Evolutionary conservation across 768 basidiomycete genomes (phyloP).

Genomic region (Flagelloscypha sp.): DNA sequence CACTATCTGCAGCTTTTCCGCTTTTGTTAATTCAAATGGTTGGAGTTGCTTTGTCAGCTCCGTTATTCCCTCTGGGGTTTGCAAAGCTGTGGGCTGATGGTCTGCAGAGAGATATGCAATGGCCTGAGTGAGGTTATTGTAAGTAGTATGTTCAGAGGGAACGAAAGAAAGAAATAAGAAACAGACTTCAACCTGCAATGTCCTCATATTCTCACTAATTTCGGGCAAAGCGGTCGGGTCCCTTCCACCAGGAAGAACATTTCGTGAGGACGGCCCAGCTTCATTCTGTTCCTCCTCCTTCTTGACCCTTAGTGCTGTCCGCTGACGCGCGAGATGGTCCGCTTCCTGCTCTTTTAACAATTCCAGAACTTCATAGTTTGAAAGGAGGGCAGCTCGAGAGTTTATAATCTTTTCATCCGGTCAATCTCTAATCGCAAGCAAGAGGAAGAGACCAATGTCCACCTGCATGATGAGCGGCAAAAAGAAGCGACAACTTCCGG

Average conservation of each 20-base stretch:
- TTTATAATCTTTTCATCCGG: constrained; percentile 47
- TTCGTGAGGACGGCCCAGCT: constrained; percentile 22
- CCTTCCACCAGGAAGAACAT: constrained; percentile 16
- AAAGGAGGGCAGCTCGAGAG: constrained; percentile 69
- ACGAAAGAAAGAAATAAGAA: not conserved
- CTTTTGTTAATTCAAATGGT: constrained; percentile 71
- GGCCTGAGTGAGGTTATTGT: constrained; percentile 41
- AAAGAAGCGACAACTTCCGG: too few species aligned
- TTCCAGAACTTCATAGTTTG: constrained; percentile 79
- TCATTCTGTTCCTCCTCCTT: constrained; percentile 69
- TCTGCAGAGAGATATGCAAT: constrained; percentile 77
- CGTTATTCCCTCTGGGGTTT: constrained; percentile 57
- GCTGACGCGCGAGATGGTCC: constrained; percentile 63
- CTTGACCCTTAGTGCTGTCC: constrained; percentile 63
- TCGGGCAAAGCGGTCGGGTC: constrained; percentile 40
- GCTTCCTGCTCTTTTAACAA: constrained; percentile 70
- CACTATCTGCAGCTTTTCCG: constrained; percentile 88
- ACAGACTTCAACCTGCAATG: constrained; percentile 76
- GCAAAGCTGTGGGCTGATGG: constrained; percentile 58
- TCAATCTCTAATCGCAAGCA: not conserved
- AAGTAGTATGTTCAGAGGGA: constrained; percentile 2
- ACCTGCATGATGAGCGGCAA: too few species aligned
- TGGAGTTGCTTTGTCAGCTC: constrained; percentile 61
- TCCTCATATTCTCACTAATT: constrained; percentile 73
- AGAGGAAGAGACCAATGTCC: too few species aligned